Evolutionary conservation across 2,329 filamentous ascomycete species (phyloP).

Genomic region (Alternaria burnsii): DNA sequence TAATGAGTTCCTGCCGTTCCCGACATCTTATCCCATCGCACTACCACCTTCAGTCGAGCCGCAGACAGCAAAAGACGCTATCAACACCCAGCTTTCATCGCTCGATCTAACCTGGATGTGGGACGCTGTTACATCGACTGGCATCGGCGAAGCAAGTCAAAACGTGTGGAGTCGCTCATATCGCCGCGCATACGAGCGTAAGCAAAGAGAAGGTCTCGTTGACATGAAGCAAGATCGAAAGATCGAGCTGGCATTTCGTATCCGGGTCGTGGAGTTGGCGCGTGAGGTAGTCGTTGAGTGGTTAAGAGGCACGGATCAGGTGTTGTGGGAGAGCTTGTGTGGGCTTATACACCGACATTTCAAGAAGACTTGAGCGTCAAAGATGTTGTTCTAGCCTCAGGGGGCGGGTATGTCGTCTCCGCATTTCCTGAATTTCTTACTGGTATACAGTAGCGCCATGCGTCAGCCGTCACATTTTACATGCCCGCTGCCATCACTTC

Average conservation of each 20-base stretch:
- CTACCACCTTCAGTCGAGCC: constrained; percentile 40
- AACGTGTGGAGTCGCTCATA: constrained; percentile 84
- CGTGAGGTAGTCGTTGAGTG: constrained; percentile 65
- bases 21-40: constrained; percentile 60
- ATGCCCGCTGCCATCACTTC: not conserved
- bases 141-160: constrained; percentile 69
- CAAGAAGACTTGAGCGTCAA: constrained; percentile 22
- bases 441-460: not conserved
- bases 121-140: constrained; percentile 62
- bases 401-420: not conserved
- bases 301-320: constrained; percentile 76
- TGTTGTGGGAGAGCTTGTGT: constrained; percentile 86
- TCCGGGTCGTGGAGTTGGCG: constrained; percentile 47
- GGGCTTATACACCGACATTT: constrained; percentile 64
- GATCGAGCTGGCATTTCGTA: constrained; percentile 53
- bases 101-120: constrained; percentile 74
- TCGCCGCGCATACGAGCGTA: constrained; percentile 64
- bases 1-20: constrained; percentile 62
- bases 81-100: constrained; percentile 60
- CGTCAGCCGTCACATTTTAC: not conserved
- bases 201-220: constrained; percentile 27
- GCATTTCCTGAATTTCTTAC: not conserved
- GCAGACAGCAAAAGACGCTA: constrained; percentile 40
- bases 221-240: constrained; percentile 38
- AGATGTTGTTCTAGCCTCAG: not conserved